Conservation (phyloP, 2,329 filamentous ascomycete genomes). For the Byssochlamys sp. region DNA sequence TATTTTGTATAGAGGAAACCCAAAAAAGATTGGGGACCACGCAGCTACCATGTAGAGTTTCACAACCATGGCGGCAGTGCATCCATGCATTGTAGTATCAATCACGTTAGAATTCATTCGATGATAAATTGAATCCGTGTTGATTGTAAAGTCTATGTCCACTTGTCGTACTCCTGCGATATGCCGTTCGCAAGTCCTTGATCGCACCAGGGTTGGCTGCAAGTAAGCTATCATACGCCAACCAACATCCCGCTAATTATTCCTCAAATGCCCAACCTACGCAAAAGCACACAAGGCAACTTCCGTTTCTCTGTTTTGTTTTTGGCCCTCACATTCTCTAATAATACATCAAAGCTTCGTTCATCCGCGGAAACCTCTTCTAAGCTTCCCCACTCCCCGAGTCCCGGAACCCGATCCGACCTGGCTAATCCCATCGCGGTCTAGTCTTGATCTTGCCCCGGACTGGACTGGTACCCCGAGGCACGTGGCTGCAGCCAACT, state of each 20-base stretch:
- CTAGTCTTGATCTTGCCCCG: neutral
- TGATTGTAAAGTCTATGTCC: neutral
- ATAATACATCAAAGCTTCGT: neutral
- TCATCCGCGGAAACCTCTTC: neutral
- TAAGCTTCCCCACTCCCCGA: neutral
- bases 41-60: neutral
- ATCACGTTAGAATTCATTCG: neutral
- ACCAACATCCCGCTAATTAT: neutral
- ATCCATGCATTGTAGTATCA: neutral
- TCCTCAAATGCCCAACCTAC: neutral
- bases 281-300: neutral
- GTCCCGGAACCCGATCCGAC: neutral
- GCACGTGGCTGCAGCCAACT: neutral
- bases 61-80: neutral
- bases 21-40: neutral
- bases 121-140: neutral
- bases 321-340: neutral
- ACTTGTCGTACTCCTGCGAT: neutral
- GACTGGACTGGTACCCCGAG: neutral
- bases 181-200: neutral
- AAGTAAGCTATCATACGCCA: neutral
- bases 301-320: neutral
- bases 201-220: neutral
- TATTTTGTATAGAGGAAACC: neutral
- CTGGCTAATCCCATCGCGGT: neutral